A percentile compares a stretch with the other conserved stretches of the same genome.
phyloP scores from a whole-genome alignment of 2,329 filamentous ascomycete species.

The Scedosporium apiospermum region DNA sequence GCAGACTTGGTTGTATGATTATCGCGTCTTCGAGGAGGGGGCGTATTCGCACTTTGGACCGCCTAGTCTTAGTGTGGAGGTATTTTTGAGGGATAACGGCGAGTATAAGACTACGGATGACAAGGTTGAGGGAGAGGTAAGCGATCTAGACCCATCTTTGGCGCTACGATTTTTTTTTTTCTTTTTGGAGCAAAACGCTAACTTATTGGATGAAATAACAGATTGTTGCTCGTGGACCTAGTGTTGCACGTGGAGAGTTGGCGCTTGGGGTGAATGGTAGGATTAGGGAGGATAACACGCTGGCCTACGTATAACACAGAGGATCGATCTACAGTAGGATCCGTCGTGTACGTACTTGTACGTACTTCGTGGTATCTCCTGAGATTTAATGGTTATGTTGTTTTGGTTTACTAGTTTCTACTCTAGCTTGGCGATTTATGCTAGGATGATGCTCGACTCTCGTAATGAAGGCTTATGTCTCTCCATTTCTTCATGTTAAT shows the following conservation, averaged over 20 bases:
- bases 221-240: conserved; percentile 64
- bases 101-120: conserved; percentile 55
- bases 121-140: conserved; percentile 52
- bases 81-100: conserved; percentile 58
- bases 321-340: too few relatives aligned
- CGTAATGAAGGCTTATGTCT: too few relatives aligned
- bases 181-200: background rate
- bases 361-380: background rate
- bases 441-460: background rate
- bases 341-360: background rate
- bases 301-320: conserved; percentile 41
- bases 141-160: conserved; percentile 14
- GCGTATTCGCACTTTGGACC: conserved; percentile 65
- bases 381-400: too few relatives aligned
- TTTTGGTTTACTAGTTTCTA: too few relatives aligned
- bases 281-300: conserved; percentile 63
- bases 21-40: conserved; percentile 43
- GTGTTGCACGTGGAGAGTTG: conserved; percentile 59
- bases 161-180: conserved; percentile 1
- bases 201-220: conserved; percentile 19
- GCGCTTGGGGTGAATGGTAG: conserved; percentile 53
- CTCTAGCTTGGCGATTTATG: background rate
- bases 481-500: too few relatives aligned
- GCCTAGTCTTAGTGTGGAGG: conserved; percentile 69
- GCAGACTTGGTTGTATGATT: conserved; percentile 84